Evolutionary conservation across 192 early-diverging fungal genomes (phyloP), one percentile per base, ranked within the genome.

Genomic region (Coemansia javaensis): DNA sequence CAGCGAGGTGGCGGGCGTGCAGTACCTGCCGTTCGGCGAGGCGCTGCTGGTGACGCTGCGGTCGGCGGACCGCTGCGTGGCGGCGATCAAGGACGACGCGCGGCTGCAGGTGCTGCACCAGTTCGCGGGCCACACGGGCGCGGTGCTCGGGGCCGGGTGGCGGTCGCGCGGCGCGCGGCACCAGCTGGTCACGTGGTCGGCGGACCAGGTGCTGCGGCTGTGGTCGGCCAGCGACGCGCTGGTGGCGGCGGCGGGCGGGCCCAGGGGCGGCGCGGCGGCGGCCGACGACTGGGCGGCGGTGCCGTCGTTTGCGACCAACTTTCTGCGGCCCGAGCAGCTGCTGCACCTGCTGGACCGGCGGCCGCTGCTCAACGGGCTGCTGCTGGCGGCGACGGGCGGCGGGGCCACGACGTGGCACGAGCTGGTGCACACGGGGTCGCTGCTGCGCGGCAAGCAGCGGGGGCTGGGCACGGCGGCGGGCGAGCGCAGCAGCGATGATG

Each of bases 151-250:
- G 1, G 33, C 70, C 1, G 58, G 23, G 31, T 73, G 70, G 70
- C 62, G 70, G 23, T 24, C 50, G 31, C 44, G 51, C 32, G 17
- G 40, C 12, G 32, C 24, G 7, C 23, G 43, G 40, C 48, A 49
- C 53, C 62, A 75, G 56, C 55, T 75, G 4, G 61, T 75, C 7
- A 68, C 72, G 25, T 75, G 72, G 72, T 56, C 51, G n/a, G 36
- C 36, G 18, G 72, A 75, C 44, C 60, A 51, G 49, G 52, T 67
- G 18, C 32, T 75, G 56, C 64, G 72, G 16, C 41, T 63, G 50
- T 75, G 72, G 72, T 27, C 56, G 25, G 32, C 53, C 9, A 44
- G 48, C 37, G 34, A 44, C 15, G 15, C 18, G 20, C 27, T 47
- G 11, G 32, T 63, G 9, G 59, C 59, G 24, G 22, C 54, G 1